These are phyloP conservation scores for Lablab purpureus DNA, from an alignment of 306 rosid species.

Conservation along the genomic window DNA sequence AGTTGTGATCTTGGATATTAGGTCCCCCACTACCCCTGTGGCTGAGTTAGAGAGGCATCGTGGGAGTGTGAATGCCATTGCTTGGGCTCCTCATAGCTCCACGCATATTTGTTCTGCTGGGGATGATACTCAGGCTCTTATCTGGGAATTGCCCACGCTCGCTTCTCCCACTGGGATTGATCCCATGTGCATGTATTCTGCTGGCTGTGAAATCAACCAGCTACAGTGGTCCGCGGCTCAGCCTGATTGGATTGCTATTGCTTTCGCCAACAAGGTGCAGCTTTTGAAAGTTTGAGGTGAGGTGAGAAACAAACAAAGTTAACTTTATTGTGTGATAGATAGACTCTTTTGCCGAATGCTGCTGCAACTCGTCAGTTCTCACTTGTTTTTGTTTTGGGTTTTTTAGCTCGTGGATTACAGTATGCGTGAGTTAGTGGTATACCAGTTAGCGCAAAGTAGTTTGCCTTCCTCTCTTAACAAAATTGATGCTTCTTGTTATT, in stretches of 20 bases:
- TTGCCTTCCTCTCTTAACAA: not conserved
- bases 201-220: conserved; percentile 82
- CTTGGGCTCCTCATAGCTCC: conserved; percentile 78
- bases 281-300: conserved; percentile 71
- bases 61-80: conserved; percentile 72
- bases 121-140: conserved; percentile 88
- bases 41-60: conserved; percentile 92
- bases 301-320: not conserved
- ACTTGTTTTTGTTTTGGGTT: not conserved
- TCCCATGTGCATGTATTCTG: conserved; percentile 79
- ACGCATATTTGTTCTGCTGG: conserved; percentile 84
- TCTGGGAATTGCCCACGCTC: conserved; percentile 90
- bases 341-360: not conserved
- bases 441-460: not conserved
- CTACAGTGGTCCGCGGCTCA: conserved; percentile 85
- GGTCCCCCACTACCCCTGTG: conserved; percentile 89
- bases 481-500: not conserved
- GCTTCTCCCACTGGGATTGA: conserved; percentile 84
- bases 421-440: not conserved
- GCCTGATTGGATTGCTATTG: conserved; percentile 92
- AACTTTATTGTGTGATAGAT: not conserved
- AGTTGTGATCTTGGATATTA: conserved; percentile 86
- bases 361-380: not conserved
- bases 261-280: conserved; percentile 91
- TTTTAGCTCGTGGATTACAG: not conserved